A percentile compares a stretch with the other conserved stretches of the same genome.
These are phyloP conservation scores for Phytophthora palmivora DNA, from an alignment of 352 stramenopile species.

Conservation along the genomic window DNA sequence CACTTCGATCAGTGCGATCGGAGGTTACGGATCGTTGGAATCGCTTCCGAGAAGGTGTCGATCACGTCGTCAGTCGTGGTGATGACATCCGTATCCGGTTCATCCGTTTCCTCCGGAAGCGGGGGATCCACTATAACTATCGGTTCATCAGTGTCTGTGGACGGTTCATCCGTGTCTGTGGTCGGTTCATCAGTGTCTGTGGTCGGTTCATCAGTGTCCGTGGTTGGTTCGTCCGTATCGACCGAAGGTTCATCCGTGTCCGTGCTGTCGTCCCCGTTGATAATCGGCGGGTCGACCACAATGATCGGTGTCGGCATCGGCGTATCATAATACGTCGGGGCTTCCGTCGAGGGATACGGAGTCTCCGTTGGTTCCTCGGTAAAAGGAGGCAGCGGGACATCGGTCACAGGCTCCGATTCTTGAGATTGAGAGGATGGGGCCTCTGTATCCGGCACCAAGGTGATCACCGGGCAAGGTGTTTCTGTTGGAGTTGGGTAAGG, in stretches of 20 bases:
- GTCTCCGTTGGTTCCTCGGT: slow-evolving; percentile 20
- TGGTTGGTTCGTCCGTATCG: too few species aligned
- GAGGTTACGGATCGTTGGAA: slow-evolving; percentile 29
- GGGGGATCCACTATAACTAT: too few species aligned
- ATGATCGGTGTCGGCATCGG: background rate
- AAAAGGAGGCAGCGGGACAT: slow-evolving; percentile 16
- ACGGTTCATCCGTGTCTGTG: too few species aligned
- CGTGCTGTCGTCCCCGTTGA: background rate
- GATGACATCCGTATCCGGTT: too few species aligned
- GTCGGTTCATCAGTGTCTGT: too few species aligned
- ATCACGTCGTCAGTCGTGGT: slow-evolving; percentile 17
- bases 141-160: too few species aligned
- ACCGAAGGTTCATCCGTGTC: background rate
- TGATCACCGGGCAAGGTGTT: slow-evolving; percentile 23
- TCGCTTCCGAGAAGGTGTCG: slow-evolving; percentile 28
- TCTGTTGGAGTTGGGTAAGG: background rate
- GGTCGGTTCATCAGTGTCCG: too few species aligned
- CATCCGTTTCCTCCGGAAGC: too few species aligned
- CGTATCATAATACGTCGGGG: background rate
- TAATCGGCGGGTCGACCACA: background rate
- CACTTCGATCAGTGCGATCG: slow-evolving; percentile 25
- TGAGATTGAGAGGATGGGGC: slow-evolving; percentile 12
- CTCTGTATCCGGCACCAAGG: slow-evolving; percentile 20
- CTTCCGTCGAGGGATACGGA: slow-evolving; percentile 5
- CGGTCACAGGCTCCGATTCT: slow-evolving; percentile 20